phyloP scores from a whole-genome alignment of 768 basidiomycete genomes.

The Suillus decipiens region DNA sequence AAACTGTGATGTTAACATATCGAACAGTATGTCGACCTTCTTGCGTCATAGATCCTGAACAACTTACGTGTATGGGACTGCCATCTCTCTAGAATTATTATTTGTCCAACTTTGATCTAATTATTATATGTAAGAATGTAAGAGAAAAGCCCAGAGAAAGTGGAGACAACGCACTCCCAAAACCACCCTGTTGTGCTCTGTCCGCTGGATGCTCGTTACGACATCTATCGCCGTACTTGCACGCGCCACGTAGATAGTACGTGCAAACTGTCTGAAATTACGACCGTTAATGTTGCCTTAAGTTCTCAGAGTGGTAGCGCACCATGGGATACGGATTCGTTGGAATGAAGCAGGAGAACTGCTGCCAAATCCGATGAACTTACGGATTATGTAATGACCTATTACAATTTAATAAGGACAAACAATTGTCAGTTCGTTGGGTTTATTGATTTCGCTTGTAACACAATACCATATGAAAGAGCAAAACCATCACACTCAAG shows the following conservation, averaged over 20 bases:
- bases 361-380: conserved; percentile 9
- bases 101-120: conserved; percentile 45
- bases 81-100: conserved; percentile 24
- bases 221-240: conserved; percentile 66
- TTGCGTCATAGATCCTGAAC: neutral
- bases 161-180: conserved; percentile 50
- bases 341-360: neutral
- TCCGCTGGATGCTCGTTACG: conserved; percentile 63
- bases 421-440: conserved; percentile 10
- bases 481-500: too few relatives aligned
- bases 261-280: conserved; percentile 53
- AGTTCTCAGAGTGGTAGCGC: neutral
- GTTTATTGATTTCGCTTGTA: too few relatives aligned
- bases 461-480: too few relatives aligned
- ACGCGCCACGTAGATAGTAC: conserved; percentile 62
- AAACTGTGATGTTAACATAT: neutral
- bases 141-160: conserved; percentile 11
- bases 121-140: conserved; percentile 15
- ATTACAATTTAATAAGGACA: conserved; percentile 19
- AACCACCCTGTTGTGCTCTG: conserved; percentile 35
- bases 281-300: neutral
- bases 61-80: conserved; percentile 43
- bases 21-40: conserved; percentile 9
- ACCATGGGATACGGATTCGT: neutral
- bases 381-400: conserved; percentile 14